Percentiles rank a stretch among this genome's conserved stretches.
Evolutionary conservation across 2,329 filamentous ascomycete species (phyloP).

Genomic region (Colletotrichum australisinense): DNA sequence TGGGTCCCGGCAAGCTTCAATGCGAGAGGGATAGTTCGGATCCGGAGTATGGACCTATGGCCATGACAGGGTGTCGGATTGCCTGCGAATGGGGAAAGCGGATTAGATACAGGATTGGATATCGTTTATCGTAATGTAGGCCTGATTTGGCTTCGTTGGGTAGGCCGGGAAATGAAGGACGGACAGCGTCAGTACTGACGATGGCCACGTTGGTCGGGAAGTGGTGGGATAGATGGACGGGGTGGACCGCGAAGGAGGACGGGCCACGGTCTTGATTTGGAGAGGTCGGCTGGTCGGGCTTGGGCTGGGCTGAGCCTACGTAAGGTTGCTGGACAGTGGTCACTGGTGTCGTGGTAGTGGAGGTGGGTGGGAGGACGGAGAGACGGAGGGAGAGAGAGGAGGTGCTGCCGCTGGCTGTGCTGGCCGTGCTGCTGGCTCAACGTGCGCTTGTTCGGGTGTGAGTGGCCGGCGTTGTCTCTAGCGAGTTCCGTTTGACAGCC

Average conservation of each 20-base stretch:
- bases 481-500: neutral
- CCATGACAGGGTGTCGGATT: constrained; percentile 27
- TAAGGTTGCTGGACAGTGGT: neutral
- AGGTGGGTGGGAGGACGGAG: neutral
- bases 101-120: constrained; percentile 31
- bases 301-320: constrained; percentile 17
- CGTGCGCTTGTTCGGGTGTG: neutral
- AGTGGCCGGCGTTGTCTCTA: neutral
- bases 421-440: neutral
- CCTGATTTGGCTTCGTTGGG: constrained; percentile 24
- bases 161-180: constrained; percentile 29
- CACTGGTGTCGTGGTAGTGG: neutral
- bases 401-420: neutral
- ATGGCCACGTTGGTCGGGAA: constrained; percentile 32
- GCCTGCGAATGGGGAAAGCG: neutral
- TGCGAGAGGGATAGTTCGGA: constrained; percentile 26
- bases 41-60: constrained; percentile 17
- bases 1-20: constrained; percentile 29
- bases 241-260: constrained; percentile 17
- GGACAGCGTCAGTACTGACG: constrained; percentile 26
- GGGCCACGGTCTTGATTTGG: constrained; percentile 33
- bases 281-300: constrained; percentile 15
- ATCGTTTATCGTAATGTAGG: constrained; percentile 23
- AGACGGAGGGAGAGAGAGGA: neutral
- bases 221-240: constrained; percentile 8